Conservation (phyloP, 768 basidiomycete species). For the Lactarius akahatsu region DNA sequence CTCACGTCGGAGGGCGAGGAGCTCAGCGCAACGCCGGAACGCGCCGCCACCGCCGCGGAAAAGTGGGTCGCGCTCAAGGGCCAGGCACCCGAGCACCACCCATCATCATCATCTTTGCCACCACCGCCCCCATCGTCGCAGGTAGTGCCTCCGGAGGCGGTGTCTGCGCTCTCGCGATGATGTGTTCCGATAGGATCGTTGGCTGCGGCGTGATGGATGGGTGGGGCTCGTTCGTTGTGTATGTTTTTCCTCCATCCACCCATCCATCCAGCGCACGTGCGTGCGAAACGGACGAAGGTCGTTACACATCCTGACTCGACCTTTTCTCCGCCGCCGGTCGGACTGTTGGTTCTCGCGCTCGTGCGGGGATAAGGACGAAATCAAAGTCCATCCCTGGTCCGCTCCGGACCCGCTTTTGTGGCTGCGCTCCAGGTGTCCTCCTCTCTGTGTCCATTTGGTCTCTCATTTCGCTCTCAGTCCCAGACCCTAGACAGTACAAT, state of each 20-base stretch:
- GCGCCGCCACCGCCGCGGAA: constrained; percentile 47
- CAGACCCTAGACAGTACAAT: constrained; percentile 2
- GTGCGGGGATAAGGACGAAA: not conserved
- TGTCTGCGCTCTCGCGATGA: constrained; percentile 1
- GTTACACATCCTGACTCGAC: not conserved
- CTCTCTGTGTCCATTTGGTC: constrained; percentile 1
- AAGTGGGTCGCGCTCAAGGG: constrained; percentile 79
- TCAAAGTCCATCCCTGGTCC: not conserved
- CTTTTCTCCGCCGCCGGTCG: not conserved
- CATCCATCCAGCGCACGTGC: not conserved
- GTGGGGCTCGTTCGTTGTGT: not conserved
- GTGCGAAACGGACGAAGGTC: not conserved
- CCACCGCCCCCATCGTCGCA: constrained; percentile 1
- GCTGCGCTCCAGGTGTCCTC: not conserved
- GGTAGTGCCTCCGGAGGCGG: not conserved
- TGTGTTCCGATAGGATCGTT: not conserved
- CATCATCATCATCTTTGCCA: not conserved
- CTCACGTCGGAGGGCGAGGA: constrained; percentile 74
- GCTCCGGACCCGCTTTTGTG: not conserved
- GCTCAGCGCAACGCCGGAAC: constrained; percentile 33
- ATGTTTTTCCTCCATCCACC: not conserved
- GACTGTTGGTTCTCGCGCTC: not conserved
- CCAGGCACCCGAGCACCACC: constrained; percentile 31
- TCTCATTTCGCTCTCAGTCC: not conserved
- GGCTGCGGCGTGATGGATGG: constrained; percentile 13